phyloP scores from a whole-genome alignment of 2,329 filamentous ascomycete species.

The Cladosporium phlei region DNA sequence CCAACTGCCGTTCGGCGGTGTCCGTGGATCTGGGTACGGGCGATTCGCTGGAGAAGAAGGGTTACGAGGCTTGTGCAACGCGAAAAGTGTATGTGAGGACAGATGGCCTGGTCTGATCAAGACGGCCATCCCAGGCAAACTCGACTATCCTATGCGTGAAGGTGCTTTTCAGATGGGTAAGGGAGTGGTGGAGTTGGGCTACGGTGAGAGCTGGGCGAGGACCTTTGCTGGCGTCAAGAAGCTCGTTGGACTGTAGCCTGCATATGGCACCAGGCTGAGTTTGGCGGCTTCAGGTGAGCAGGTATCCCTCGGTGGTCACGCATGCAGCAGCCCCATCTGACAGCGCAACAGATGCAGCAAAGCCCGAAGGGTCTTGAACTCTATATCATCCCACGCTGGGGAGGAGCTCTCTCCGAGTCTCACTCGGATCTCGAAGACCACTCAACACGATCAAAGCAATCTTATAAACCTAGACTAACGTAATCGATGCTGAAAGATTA shows the following conservation, averaged over 20 bases:
- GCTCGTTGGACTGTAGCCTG: slow-evolving; percentile 24
- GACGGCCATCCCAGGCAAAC: slow-evolving; percentile 73
- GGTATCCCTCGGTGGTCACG: not conserved
- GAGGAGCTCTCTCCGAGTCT: slow-evolving; percentile 3
- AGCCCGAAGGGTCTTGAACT: slow-evolving; percentile 9
- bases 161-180: slow-evolving; percentile 40
- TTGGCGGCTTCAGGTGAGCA: not conserved
- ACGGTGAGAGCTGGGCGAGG: slow-evolving; percentile 38
- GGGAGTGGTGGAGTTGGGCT: slow-evolving; percentile 47
- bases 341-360: slow-evolving; percentile 10
- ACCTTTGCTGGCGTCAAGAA: slow-evolving; percentile 38
- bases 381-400: not conserved
- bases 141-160: slow-evolving; percentile 70
- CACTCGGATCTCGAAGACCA: too few species aligned
- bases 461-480: too few species aligned
- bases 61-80: slow-evolving; percentile 75
- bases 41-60: slow-evolving; percentile 90
- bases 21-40: slow-evolving; percentile 83
- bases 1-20: slow-evolving; percentile 88
- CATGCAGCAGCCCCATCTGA: slow-evolving; percentile 2
- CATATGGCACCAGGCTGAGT: not conserved
- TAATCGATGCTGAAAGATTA: too few species aligned
- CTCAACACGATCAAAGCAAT: not conserved
- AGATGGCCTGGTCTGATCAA: slow-evolving; percentile 52
- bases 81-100: slow-evolving; percentile 82